Evolutionary conservation across 148 eudicot species (phyloP).

Genomic region (Pouteria glomerata): DNA sequence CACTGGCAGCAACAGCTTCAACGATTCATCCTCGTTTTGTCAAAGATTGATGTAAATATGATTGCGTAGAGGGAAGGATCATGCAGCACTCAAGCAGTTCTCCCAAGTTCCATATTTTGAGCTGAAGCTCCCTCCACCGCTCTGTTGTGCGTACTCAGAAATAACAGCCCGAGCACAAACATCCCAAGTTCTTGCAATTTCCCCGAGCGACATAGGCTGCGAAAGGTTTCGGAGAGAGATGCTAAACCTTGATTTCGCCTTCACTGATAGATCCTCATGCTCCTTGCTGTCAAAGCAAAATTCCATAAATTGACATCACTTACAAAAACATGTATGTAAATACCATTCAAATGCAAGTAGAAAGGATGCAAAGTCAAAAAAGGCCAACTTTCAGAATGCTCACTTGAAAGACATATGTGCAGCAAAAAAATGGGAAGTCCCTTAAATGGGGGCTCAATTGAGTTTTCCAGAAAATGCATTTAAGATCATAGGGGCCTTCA

Average conservation of each 20-base stretch:
- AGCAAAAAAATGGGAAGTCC: background rate
- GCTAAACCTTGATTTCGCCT: constrained; percentile 80
- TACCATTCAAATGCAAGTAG: background rate
- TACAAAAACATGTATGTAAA: too few species aligned
- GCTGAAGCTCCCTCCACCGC: constrained; percentile 92
- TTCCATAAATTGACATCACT: background rate
- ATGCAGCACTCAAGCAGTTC: constrained; percentile 61
- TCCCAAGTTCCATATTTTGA: constrained; percentile 94
- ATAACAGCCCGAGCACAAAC: constrained; percentile 73
- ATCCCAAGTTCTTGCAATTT: constrained; percentile 91
- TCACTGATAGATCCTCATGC: constrained; percentile 73
- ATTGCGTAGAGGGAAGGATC: too few species aligned
- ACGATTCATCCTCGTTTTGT: too few species aligned
- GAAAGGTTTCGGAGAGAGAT: constrained; percentile 72
- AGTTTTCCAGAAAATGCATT: background rate
- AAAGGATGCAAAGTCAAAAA: background rate
- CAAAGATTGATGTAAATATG: too few species aligned
- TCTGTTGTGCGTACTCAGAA: constrained; percentile 70
- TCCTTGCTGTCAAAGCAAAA: constrained; percentile 46
- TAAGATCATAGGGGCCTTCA: too few species aligned
- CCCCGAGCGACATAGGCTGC: constrained; percentile 79
- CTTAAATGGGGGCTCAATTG: background rate
- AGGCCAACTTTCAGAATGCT: too few species aligned
- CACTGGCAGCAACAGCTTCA: too few species aligned
- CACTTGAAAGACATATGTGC: too few species aligned